phyloP scores from a whole-genome alignment of 192 early-diverging fungal genomes.

The Endogone sp. region DNA sequence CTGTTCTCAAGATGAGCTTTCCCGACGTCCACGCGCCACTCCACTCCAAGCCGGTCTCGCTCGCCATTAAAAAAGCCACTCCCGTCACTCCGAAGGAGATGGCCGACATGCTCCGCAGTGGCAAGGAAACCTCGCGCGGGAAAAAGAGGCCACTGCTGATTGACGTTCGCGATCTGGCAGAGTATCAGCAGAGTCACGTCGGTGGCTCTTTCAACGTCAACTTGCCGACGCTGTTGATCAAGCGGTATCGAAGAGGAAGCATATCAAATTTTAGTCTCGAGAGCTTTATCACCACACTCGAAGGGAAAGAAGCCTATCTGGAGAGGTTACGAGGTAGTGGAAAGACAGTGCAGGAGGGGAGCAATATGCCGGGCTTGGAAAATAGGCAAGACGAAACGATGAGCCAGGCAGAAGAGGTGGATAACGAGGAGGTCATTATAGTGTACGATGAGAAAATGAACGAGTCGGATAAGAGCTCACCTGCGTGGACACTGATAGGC shows the following conservation, averaged over 20 bases:
- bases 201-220: slow-evolving; percentile 47
- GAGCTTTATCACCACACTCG: slow-evolving; percentile 50
- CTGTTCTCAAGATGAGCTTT: slow-evolving; percentile 10
- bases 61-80: slow-evolving; percentile 5
- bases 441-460: slow-evolving; percentile 48
- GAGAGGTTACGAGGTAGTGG: not conserved
- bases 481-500: slow-evolving; percentile 46
- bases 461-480: slow-evolving; percentile 28
- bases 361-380: no score
- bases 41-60: not conserved
- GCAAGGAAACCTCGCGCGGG: not conserved
- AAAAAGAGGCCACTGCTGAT: slow-evolving; percentile 23
- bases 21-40: slow-evolving; percentile 3
- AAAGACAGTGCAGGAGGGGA: not conserved
- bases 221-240: slow-evolving; percentile 48
- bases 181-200: slow-evolving; percentile 40
- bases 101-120: not conserved
- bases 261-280: slow-evolving; percentile 47
- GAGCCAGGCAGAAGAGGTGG: not conserved
- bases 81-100: not conserved
- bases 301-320: slow-evolving; percentile 39
- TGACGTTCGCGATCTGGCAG: slow-evolving; percentile 40
- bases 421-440: slow-evolving; percentile 20
- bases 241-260: slow-evolving; percentile 48
- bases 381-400: not conserved